phyloP scores from a whole-genome alignment of 1,284 basidiomycete species.

The Calocybe gambosa region DNA sequence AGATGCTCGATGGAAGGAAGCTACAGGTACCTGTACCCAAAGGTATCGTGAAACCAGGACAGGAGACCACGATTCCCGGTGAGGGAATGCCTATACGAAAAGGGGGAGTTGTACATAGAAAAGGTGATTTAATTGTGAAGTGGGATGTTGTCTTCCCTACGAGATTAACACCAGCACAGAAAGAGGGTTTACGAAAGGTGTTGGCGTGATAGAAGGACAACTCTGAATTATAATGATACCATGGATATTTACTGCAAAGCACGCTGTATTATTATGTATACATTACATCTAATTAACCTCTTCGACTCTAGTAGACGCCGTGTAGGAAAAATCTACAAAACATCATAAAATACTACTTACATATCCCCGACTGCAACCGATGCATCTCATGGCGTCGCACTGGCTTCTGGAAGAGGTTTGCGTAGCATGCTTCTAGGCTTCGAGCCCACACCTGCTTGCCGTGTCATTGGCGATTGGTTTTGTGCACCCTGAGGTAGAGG shows the following conservation, averaged over 20 bases:
- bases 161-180: constrained; percentile 66
- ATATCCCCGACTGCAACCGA: no score
- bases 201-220: constrained; percentile 23
- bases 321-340: no score
- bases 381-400: background rate
- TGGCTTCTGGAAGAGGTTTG: background rate
- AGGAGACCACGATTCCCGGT: constrained; percentile 62
- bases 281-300: background rate
- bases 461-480: background rate
- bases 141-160: constrained; percentile 87
- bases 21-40: constrained; percentile 63
- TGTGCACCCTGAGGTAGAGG: constrained; percentile 1
- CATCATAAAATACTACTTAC: no score
- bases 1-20: constrained; percentile 74
- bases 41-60: constrained; percentile 75
- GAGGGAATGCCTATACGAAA: constrained; percentile 93
- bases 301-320: no score
- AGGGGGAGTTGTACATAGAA: constrained; percentile 62
- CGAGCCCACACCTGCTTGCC: background rate
- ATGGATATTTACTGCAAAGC: constrained; percentile 4
- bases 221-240: constrained; percentile 10
- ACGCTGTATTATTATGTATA: constrained; percentile 1
- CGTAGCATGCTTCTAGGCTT: background rate
- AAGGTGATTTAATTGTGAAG: constrained; percentile 79
- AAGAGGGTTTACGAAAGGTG: constrained; percentile 73